phyloP scores from a whole-genome alignment of 148 eudicot genomes.

The Pharnaceum exiguum region DNA sequence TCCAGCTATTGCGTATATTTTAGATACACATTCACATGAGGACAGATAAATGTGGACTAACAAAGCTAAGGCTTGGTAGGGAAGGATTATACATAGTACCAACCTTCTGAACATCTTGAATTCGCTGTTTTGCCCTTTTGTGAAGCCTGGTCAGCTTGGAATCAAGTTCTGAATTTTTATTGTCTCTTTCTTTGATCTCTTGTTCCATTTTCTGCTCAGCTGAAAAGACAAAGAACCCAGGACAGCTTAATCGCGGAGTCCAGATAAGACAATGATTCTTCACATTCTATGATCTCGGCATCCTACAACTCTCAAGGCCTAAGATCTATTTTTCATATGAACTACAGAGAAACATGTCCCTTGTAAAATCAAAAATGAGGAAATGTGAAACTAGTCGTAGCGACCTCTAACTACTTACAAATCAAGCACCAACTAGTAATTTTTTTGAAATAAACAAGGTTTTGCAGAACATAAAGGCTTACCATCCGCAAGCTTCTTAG shows the following conservation, averaged over 20 bases:
- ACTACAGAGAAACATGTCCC: too few relatives aligned
- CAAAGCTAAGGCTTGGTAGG: not conserved
- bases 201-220: conserved; percentile 87
- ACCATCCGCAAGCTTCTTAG: conserved; percentile 35
- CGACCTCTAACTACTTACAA: not conserved
- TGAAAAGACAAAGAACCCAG: conserved; percentile 29
- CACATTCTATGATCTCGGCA: not conserved
- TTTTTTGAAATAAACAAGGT: not conserved
- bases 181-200: conserved; percentile 91
- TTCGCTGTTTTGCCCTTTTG: conserved; percentile 96
- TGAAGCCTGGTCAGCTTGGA: conserved; percentile 90
- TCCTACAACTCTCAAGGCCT: not conserved
- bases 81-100: conserved; percentile 2
- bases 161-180: conserved; percentile 87
- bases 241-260: not conserved
- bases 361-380: too few relatives aligned
- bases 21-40: not conserved
- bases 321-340: too few relatives aligned
- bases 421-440: not conserved
- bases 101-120: conserved; percentile 98
- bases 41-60: not conserved
- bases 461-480: not conserved
- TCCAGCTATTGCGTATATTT: not conserved
- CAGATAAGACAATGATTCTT: not conserved
- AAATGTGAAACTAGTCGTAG: too few relatives aligned